Evolutionary conservation across 2,329 filamentous ascomycete genomes (phyloP), one percentile per base, ranked within the genome.

Genomic region (Coleophoma cylindrospora): DNA sequence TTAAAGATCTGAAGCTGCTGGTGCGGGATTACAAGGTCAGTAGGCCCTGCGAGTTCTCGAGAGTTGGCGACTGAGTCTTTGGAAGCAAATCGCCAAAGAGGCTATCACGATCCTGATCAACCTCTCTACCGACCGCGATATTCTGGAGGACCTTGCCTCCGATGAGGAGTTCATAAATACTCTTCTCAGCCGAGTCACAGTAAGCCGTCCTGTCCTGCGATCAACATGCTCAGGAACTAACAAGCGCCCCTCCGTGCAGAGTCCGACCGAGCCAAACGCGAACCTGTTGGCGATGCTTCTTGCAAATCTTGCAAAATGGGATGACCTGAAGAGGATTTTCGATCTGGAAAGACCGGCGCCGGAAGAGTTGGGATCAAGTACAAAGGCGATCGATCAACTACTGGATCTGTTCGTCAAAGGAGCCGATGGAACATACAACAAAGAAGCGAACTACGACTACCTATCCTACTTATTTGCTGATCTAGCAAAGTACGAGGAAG

Each of bases 401-500:
- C 83, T 99, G 67, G 94, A 97, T 67, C 86, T 95, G 60, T 99
- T 99, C 65, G 94, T 97, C 65, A 95, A 94, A 72, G 92, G 92
- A 17, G 84, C 89, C 19, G 84, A 87, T 54, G 87, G 87, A 21
- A 75, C 77, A 10, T 91, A 94, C 69, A 97, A 97, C 75, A 86
- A 87, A 64, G 68, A 86, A 22, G 91, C 91, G 53, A 80, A 92
- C 69, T 97, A 84, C 67, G 91, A 99, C 71, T 96, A 97, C 69
- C 80, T 99, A 21, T 84, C 91, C 40, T 99, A 97, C 65, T 76
- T 96, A 49, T 95, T 99, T 66, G 92, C 94, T 38, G 92, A 99
- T 67, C 76, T 99, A 10, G 86, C 91, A 45, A 95, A 91, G 69
- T 85, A 91, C 61, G 75, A 82, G 34, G 80, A 88, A 57, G 82